A percentile compares a stretch with the other conserved stretches of the same genome.
Evolutionary conservation across 495 filamentous ascomycete genomes (phyloP).

Genomic region (Thozetella sp.): DNA sequence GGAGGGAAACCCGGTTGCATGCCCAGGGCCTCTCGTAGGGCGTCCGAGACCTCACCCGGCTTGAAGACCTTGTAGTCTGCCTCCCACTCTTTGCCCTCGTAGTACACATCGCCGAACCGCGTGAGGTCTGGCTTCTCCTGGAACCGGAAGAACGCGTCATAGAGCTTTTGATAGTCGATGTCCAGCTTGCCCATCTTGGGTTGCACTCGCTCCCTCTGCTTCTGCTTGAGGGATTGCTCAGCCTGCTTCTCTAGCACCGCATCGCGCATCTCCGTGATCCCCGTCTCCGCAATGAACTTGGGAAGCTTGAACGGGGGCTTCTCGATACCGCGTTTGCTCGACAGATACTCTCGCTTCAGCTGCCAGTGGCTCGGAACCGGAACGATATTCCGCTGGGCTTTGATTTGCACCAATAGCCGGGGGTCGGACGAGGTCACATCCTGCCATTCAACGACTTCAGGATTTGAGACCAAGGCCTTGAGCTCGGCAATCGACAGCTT

Average conservation of each 20-base stretch:
- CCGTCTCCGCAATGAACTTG: conserved; percentile 97
- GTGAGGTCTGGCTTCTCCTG: conserved; percentile 95
- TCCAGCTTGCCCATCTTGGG: conserved; percentile 97
- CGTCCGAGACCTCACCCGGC: conserved; percentile 87
- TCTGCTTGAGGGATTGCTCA: conserved; percentile 86
- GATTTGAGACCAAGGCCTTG: conserved; percentile 87
- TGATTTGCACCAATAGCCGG: conserved; percentile 87
- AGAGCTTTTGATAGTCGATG: conserved; percentile 96
- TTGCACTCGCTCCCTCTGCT: conserved; percentile 90
- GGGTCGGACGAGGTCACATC: conserved; percentile 93
- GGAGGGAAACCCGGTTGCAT: conserved; percentile 94
- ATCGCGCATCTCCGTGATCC: conserved; percentile 97
- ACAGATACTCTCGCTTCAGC: conserved; percentile 93
- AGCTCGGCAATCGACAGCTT: conserved; percentile 94
- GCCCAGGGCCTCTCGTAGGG: conserved; percentile 88
- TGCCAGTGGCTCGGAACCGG: conserved; percentile 95
- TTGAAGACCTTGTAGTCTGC: conserved; percentile 89
- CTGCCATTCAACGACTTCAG: conserved; percentile 96
- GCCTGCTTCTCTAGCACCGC: conserved; percentile 95
- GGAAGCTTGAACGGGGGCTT: conserved; percentile 91
- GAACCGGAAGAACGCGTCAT: conserved; percentile 96
- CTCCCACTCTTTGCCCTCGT: conserved; percentile 98
- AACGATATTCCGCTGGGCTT: conserved; percentile 92
- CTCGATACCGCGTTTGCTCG: conserved; percentile 93
- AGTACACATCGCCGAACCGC: conserved; percentile 95